Conservation (phyloP, 225 moss, liverwort and hornwort genomes). For the Asterella californica region DNA sequence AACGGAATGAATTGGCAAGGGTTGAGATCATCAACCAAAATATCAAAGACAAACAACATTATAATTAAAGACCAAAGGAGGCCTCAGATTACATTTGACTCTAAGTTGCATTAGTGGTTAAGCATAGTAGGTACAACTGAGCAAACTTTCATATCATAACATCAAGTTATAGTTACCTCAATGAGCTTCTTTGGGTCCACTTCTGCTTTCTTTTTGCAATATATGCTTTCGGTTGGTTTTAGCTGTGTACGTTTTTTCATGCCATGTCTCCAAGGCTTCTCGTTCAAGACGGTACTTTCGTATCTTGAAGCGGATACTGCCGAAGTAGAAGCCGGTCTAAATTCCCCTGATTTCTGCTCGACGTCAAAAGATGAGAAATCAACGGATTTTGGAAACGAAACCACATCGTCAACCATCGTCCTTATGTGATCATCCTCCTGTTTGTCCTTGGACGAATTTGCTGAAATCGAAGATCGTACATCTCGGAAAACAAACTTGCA, state of each 20-base stretch:
- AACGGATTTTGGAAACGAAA: slow-evolving; percentile 16
- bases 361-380: slow-evolving; percentile 3
- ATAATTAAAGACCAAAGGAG: neutral
- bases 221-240: slow-evolving; percentile 5
- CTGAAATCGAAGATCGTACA: neutral
- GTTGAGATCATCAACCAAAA: neutral
- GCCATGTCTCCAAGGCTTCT: slow-evolving; percentile 48
- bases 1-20: neutral
- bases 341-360: neutral
- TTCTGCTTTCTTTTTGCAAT: slow-evolving; percentile 29
- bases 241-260: slow-evolving; percentile 32
- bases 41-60: neutral
- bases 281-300: slow-evolving; percentile 11
- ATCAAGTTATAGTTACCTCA: slow-evolving; percentile 35
- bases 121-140: neutral
- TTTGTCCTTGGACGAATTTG: neutral
- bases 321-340: slow-evolving; percentile 1
- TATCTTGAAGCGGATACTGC: neutral
- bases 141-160: neutral
- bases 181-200: slow-evolving; percentile 25
- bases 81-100: neutral
- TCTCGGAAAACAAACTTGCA: neutral
- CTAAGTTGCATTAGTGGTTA: neutral
- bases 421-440: neutral
- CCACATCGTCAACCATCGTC: neutral